Evolutionary conservation across 2,329 filamentous ascomycete species (phyloP).

Genomic region (Alternaria consortialis): DNA sequence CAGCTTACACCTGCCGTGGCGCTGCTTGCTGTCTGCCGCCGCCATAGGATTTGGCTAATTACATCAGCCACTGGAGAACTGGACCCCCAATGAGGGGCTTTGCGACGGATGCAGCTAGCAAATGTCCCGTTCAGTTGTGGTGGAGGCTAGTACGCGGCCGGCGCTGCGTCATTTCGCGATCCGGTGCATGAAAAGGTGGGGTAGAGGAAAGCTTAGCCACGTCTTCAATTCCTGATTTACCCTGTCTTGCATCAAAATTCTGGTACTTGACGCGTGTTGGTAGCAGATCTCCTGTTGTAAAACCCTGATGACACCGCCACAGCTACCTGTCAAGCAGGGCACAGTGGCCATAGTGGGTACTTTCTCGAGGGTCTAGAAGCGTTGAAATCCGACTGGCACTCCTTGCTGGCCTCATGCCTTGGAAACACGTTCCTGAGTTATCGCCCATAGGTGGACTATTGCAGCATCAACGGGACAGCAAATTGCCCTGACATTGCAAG

Average conservation of each 20-base stretch:
- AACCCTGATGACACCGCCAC: slow-evolving; percentile 20
- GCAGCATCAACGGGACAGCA: slow-evolving; percentile 3
- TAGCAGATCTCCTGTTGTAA: slow-evolving; percentile 9
- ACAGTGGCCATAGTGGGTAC: slow-evolving; percentile 14
- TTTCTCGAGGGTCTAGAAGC: slow-evolving; percentile 24
- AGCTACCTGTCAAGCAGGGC: slow-evolving; percentile 29
- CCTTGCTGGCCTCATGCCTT: slow-evolving; percentile 3
- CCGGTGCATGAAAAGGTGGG: slow-evolving; percentile 29
- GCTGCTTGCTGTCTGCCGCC: slow-evolving; percentile 12
- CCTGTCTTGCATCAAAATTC: slow-evolving; percentile 12
- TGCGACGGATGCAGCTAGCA: slow-evolving; percentile 18
- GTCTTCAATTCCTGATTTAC: slow-evolving; percentile 34
- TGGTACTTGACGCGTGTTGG: slow-evolving; percentile 12
- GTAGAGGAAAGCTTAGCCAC: slow-evolving; percentile 36
- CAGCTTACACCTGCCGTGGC: slow-evolving; percentile 15
- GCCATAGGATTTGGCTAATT: slow-evolving; percentile 29
- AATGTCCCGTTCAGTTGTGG: slow-evolving; percentile 16
- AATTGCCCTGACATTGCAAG: slow-evolving; percentile 14
- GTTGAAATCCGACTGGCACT: slow-evolving; percentile 14
- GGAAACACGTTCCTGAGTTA: slow-evolving; percentile 19
- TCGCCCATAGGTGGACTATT: slow-evolving; percentile 22
- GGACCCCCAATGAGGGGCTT: slow-evolving; percentile 9
- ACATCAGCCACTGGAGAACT: slow-evolving; percentile 17
- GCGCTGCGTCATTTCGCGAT: slow-evolving; percentile 39
- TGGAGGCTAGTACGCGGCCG: slow-evolving; percentile 26